Evolutionary conservation across 495 filamentous ascomycete species (phyloP), one percentile per base, ranked within the genome.

Genomic region (Neurospora africana): DNA sequence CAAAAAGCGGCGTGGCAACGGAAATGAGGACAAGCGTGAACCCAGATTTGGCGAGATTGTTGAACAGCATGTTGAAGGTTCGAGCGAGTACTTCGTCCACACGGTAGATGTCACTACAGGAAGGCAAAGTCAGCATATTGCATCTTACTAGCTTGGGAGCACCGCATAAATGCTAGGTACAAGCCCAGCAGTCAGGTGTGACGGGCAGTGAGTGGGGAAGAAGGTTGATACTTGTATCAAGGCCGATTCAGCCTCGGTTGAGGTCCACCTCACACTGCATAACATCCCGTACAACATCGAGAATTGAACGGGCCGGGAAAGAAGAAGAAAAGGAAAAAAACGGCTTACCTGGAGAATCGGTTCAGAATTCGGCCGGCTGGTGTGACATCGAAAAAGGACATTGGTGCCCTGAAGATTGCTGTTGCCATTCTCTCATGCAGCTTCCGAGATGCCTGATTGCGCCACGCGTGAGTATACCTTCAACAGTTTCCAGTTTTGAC

Each of bases 321-420:
- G 68, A 33, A 27, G 68, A 53, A 53, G 40, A 58, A n/a, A n/a
- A 61, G 61, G 72, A 10, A 58, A 58, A 58, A 69, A 35, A 39
- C 9, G 43, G 83, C 87, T 74, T 79, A 91, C 89, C 91, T 97
- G 5, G 95, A 98, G 79, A 99, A 99, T 68, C 96, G 87, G 78
- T 99, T 99, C 47, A 99, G 85, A 76, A 99, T 98, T 23, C 96
- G 89, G 21, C 96, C 96, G 71, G 94, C 93, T n/a, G 95, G 95
- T 3, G 95, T 99, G 13, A 95, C 97, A 80, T 99, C 96, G 75
- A 99, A 99, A 82, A 99, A 99, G 76, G 88, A 93, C 96, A 99
- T 99, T 33, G 96, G 96, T 19, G 93, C 95, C 78, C 95, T 89
- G 85, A 99, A 99, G 76, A 98, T 98, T 7, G 96, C 93, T 75